phyloP scores from a whole-genome alignment of 2,329 filamentous ascomycete genomes.

The Colletotrichum spinosum region DNA sequence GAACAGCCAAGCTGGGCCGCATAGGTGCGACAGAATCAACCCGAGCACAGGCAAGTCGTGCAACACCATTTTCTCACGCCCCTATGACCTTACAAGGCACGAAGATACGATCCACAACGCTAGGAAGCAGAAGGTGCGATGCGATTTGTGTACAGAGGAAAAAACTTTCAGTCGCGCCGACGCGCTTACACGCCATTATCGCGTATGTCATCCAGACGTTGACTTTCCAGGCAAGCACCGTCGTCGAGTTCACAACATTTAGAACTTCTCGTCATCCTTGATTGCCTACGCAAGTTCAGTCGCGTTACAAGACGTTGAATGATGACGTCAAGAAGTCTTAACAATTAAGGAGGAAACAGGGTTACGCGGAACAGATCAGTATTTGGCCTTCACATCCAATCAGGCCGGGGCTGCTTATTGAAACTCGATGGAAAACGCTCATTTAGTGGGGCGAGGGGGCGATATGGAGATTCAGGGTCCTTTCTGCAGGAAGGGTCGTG shows the following conservation, averaged over 20 bases:
- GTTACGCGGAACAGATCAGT: no score
- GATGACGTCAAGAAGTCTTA: background rate
- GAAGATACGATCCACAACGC: conserved; percentile 98
- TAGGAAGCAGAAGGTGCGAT: conserved; percentile 93
- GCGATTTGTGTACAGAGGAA: conserved; percentile 92
- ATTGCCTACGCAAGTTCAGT: background rate
- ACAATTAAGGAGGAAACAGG: no score
- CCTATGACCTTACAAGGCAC: conserved; percentile 95
- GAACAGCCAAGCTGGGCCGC: conserved; percentile 92
- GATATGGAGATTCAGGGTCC: conserved; percentile 31
- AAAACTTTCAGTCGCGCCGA: conserved; percentile 98
- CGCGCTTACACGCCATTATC: conserved; percentile 92
- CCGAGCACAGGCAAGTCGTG: conserved; percentile 95
- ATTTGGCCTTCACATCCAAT: no score
- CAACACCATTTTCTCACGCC: conserved; percentile 92
- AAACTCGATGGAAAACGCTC: background rate
- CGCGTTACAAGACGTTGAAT: background rate
- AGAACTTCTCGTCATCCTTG: background rate
- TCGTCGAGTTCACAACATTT: conserved; percentile 41
- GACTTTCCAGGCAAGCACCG: conserved; percentile 77
- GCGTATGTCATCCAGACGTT: conserved; percentile 91
- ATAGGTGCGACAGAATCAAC: conserved; percentile 93
- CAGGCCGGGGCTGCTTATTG: background rate
- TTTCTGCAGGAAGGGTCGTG: conserved; percentile 32
- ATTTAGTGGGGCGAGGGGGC: background rate